Base-by-base conservation (phyloP, 352 stramenopile species). In the Phytophthora fragariae region DNA sequence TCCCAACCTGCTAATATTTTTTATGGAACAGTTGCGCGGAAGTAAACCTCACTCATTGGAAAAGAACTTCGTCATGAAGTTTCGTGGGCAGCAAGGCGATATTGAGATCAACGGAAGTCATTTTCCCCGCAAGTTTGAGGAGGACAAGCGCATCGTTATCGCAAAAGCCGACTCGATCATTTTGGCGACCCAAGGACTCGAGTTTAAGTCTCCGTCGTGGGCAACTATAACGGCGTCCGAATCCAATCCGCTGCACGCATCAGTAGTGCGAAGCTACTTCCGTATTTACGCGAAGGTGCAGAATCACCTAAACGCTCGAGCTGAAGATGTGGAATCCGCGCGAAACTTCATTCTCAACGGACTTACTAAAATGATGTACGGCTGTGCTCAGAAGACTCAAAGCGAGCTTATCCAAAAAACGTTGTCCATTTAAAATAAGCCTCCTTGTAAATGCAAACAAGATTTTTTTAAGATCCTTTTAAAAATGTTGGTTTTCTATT, bases 1-100 rank as follows among this genome's bases (percentile, higher is more conserved):
- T 27, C 24, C 24, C 24, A 27, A 27, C 24, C n/a, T 27, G 24
- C 24, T 27, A 21, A 50, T 2, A 2, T 21, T n/a, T 49, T 21
- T 24, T 50, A 21, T 17, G 6, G n/a, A 14, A 41, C 61, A 75
- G 62, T n/a, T 71, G n/a, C 68, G 62, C 12, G 62, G 62, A 55
- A 65, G 31, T 11, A 71, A 70, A 24, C 68, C 56, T 19, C 66
- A 75, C 24, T 66, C 56, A 8, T 24, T 75, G 29, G 62, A 75
- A 59, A 75, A 71, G 27, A 75, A 59, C 49, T 75, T 75, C 8
- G 47, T 75, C 6, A 75, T 75, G 61, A 71, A 57, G 24, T 31
- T 75, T 14, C 68, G 56, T 46, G 62, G 68, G 2, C 35, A 75
- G 17, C n/a, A 62, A 2, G 58, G 52, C 49, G 57, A 66, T 11